Evolutionary conservation across 192 early-diverging fungal species (phyloP).

Genomic region (Podila epicladia): DNA sequence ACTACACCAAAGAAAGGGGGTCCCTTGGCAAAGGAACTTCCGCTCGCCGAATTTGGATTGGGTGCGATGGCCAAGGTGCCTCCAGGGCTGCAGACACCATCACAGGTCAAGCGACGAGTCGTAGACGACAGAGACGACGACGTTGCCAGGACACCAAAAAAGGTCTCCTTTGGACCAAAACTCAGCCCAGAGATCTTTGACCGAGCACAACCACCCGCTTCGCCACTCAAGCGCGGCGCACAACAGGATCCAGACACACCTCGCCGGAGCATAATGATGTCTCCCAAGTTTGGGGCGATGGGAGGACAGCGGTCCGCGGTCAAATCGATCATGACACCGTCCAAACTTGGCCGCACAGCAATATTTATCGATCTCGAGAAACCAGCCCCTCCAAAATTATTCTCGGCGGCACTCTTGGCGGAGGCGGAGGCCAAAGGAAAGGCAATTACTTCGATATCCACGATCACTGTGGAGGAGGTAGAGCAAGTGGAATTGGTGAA

Average conservation of each 20-base stretch:
- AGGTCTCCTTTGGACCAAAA: constrained; percentile 64
- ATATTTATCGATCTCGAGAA: constrained; percentile 11
- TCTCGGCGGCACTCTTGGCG: constrained; percentile 4
- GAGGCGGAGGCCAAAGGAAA: neutral
- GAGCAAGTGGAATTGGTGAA: neutral
- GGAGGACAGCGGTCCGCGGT: constrained; percentile 1
- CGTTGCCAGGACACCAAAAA: constrained; percentile 27
- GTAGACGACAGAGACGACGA: neutral
- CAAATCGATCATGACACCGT: constrained; percentile 34
- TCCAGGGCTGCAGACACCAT: constrained; percentile 10
- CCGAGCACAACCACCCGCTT: constrained; percentile 57
- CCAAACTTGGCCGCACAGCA: constrained; percentile 12
- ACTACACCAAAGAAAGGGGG: constrained; percentile 3
- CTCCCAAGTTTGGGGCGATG: constrained; percentile 15
- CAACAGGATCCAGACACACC: constrained; percentile 34
- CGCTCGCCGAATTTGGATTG: neutral
- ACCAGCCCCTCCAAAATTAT: constrained; percentile 21
- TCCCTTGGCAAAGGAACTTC: constrained; percentile 18
- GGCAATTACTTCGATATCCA: neutral
- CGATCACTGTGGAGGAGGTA: neutral
- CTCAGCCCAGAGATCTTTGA: constrained; percentile 72
- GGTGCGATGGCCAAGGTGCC: neutral
- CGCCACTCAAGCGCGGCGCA: constrained; percentile 62
- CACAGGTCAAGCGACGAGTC: constrained; percentile 18
- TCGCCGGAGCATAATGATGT: constrained; percentile 9